Percentiles rank a stretch among this genome's conserved stretches.
phyloP scores from a whole-genome alignment of 768 basidiomycete genomes.

The Pholiota molesta region DNA sequence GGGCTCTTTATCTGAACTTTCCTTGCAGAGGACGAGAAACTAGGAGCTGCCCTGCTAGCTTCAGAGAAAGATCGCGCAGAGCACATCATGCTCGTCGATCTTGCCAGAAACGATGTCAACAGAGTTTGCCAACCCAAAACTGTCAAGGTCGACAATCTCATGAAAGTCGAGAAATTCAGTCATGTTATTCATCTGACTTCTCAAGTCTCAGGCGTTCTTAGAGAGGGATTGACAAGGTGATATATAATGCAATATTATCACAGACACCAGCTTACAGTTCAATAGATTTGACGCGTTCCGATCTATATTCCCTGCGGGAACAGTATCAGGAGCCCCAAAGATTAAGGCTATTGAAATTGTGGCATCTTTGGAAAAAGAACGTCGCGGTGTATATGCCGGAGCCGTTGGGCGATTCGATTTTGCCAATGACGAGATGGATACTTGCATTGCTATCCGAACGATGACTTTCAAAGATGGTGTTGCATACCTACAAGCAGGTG shows the following conservation, averaged over 20 bases:
- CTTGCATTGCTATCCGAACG: conserved; percentile 97
- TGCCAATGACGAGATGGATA: conserved; percentile 93
- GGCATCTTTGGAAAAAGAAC: conserved; percentile 83
- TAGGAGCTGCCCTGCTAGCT: conserved; percentile 72
- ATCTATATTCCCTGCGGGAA: conserved; percentile 98
- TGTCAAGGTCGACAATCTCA: conserved; percentile 94
- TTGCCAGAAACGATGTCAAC: conserved; percentile 98
- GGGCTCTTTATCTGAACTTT: neutral
- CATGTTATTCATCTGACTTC: conserved; percentile 98
- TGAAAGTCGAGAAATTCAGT: conserved; percentile 93
- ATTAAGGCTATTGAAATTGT: conserved; percentile 97
- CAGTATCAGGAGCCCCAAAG: conserved; percentile 98
- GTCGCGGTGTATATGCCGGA: conserved; percentile 93
- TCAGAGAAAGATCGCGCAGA: conserved; percentile 97
- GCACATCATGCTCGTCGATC: conserved; percentile 98
- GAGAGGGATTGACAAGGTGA: conserved; percentile 84
- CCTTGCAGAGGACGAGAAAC: conserved; percentile 81
- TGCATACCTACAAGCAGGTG: conserved; percentile 93
- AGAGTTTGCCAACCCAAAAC: conserved; percentile 94
- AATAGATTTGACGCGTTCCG: conserved; percentile 95
- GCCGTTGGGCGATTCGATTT: conserved; percentile 99
- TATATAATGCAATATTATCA: neutral
- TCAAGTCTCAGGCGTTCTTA: conserved; percentile 85
- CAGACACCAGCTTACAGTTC: conserved; percentile 8
- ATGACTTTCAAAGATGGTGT: conserved; percentile 95